Base-by-base conservation (phyloP, 208 protist genomes). In the Acanthamoeba castellanii region DNA sequence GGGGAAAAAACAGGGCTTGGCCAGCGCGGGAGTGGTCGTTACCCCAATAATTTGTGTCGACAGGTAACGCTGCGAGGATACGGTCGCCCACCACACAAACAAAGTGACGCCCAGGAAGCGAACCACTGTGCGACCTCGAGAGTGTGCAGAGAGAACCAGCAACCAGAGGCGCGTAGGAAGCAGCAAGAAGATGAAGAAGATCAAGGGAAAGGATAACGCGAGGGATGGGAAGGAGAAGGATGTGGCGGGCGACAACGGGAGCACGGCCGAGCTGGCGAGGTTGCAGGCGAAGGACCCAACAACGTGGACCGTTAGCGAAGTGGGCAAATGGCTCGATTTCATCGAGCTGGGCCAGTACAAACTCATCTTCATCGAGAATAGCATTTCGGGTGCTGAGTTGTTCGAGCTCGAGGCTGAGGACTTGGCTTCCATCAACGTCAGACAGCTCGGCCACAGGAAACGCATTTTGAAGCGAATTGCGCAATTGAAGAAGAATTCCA, bases 371-470 rank as follows among this genome's bases (percentile, higher is more conserved):
- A 94, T 94, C 32, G 89, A 94, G 89, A 94, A 94, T 61, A 74
- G 89, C 89, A 94, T 94, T 61, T 74, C 89, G 18, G 89, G 89
- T 13, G 89, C 59, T 32, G 89, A 94, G 47, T 64, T 94, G 25
- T 94, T 94, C 89, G 89, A 94, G 89, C 50, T 94, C 27, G 89
- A 94, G 37, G 68, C 89, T 3, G 89, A 94, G 70, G 89, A 94
- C 50, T 59, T 94, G 16, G 68, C 89, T 1, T 94, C 89, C 32
- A 94, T 94, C 66, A 78, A 94, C 30, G 89, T 94, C 25, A 45
- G 89, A 64, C 37, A 94, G 45, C 55, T 94, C 22, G 89, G 89
- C 20, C 89, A 94, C 89, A 78, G 89, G 50, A 94, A 94, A 27
- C 37, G 55, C 45, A 94, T 94, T 34, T n/a, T 94, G 34, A 94